Evolutionary conservation across 1,284 basidiomycete species (phyloP).

Genomic region (Phaffia rhodozyma): DNA sequence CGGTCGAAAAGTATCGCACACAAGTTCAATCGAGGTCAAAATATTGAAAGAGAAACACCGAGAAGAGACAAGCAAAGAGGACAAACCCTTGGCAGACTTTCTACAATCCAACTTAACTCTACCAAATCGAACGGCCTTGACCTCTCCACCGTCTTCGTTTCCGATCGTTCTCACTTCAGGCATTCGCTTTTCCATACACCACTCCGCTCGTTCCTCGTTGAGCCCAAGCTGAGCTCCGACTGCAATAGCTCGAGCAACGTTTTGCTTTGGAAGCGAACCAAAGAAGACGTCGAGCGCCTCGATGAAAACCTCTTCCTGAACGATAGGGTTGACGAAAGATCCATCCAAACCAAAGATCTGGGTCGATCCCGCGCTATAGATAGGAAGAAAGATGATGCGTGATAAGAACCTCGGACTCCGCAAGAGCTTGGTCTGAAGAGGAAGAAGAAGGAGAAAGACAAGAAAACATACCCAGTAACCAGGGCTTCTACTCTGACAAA

Average conservation of each 20-base stretch:
- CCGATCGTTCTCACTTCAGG: slow-evolving; percentile 59
- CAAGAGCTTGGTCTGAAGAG: not conserved
- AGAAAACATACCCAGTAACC: slow-evolving; percentile 37
- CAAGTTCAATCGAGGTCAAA: slow-evolving; percentile 23
- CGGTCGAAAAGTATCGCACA: not conserved
- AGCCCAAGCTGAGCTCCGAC: slow-evolving; percentile 55
- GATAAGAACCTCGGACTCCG: not conserved
- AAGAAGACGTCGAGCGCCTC: slow-evolving; percentile 90
- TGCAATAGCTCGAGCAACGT: slow-evolving; percentile 21
- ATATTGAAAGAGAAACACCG: slow-evolving; percentile 16
- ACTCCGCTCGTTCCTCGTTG: slow-evolving; percentile 47
- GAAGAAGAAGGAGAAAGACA: not conserved
- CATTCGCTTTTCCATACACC: slow-evolving; percentile 47
- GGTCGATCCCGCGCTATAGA: slow-evolving; percentile 1
- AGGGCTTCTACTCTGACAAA: slow-evolving; percentile 59
- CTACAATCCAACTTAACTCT: slow-evolving; percentile 44
- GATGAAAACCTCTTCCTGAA: slow-evolving; percentile 82
- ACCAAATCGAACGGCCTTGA: slow-evolving; percentile 47
- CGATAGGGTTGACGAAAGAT: slow-evolving; percentile 56
- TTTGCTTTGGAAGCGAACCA: slow-evolving; percentile 47
- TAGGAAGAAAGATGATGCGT: not conserved
- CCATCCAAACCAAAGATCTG: slow-evolving; percentile 29
- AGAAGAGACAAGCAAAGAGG: slow-evolving; percentile 27
- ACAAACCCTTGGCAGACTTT: slow-evolving; percentile 34
- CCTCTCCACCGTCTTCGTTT: slow-evolving; percentile 47